Base-by-base conservation (phyloP, 129 eudicot species). In the Centrapalus pauciflorus region DNA sequence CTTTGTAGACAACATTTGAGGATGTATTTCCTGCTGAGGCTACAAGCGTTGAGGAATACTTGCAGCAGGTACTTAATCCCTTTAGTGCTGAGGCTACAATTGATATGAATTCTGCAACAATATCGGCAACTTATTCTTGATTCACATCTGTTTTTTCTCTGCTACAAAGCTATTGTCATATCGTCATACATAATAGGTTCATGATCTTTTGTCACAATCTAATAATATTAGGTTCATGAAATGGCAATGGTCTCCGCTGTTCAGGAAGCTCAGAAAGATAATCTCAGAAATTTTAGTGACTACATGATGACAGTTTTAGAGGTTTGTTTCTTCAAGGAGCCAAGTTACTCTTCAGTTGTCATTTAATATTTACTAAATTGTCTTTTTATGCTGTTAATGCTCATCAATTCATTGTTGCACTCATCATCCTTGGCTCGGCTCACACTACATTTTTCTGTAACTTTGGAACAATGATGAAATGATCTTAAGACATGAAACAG, bases 181-280 rank as follows among this genome's bases (percentile, higher is more conserved):
- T 48, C 21, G 8, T 55, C 27, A 12, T 13, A 12, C 6, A 20
- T 70, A 49, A 14, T 77, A 37, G 34, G 11, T 60, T 50, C 43
- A 41, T 41, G 28, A 69, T 10, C 8, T 55, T 45, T 14, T 52
- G 60, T 77, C 32, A 23, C 55, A 38, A 28, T 13, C 48, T 33
- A 55, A 62, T 70, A 69, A 68, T 66, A 60, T 62, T 77, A 92
- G 98, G 96, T 92, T 61, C 98, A 80, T 84, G 98, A 92, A 79
- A 92, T 92, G 96, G 87, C 96, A 66, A 88, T 85, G 96, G 79
- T 88, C 49, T 88, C 98, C 17, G 96, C 95, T 77, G 88, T 92
- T 77, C 98, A 92, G 74, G 98, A 85, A 86, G 96, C 98, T 56
- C 98, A 92, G 81, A 92, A 88, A 80, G 98, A 88, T 78, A 92